Base-by-base conservation (phyloP, 2,329 filamentous ascomycete genomes). In the Paraconiothyrium sp. region DNA sequence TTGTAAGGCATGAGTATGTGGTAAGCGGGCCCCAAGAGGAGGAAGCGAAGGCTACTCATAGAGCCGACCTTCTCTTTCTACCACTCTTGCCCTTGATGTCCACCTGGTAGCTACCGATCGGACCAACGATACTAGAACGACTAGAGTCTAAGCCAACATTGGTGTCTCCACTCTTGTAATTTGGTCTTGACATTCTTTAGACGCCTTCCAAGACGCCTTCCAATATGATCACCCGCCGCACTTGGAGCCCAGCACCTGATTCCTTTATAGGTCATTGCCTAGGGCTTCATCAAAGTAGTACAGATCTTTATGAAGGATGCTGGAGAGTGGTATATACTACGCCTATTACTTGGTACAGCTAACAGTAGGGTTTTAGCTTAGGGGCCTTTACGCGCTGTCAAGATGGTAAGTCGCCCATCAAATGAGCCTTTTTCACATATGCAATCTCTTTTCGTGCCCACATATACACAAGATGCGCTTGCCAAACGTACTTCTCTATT, bases 271-370 rank as follows among this genome's bases (percentile, higher is more conserved):
- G 71, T 79, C 24, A 47, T 77, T 24, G 64, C 73, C 16, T 79
- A 79, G 76, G 80, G 76, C 5, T 57, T 72, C 3, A 70, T 78
- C 20, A 69, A 70, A 20, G 72, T 70, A 10, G 67, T 75, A 10
- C 76, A 79, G 54, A 71, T 67, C 32, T 78, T 73, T 57, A 41
- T 41, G 11, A 60, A 35, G 24, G 61, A 59, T 44, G 20, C 48
- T 49, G 24, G 13, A 20, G 43, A 30, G 1, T 61, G 48, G 27
- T 58, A 60, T 20, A 43, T 52, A 5, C 47, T 54, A 10, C 59
- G 63, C 1, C 30, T 66, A 11, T 57, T 64, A 11, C 58, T 67
- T 9, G 65, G 63, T 24, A 48, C 58, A 13, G 34, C 54, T 13
- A 59, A 60, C 22, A 44, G 51, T n/a, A 20, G 20, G 59, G 62